Conservation (phyloP, 257 asterid genomes). For the Misopates orontium region DNA sequence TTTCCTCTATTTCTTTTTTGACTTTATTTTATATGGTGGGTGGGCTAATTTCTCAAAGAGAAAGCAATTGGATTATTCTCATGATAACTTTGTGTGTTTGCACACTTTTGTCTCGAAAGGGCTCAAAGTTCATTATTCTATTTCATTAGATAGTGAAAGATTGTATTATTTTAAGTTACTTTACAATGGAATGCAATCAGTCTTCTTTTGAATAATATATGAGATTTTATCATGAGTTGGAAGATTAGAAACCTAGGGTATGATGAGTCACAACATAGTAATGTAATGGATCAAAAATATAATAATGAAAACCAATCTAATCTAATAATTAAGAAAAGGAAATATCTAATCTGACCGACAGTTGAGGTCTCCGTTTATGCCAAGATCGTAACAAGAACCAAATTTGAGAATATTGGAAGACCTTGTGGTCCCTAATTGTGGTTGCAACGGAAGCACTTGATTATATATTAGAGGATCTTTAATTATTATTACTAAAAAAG, state of each 20-base stretch:
- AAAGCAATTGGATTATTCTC: conserved; percentile 23
- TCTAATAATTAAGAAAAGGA: too few relatives aligned
- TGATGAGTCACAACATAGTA: conserved; percentile 27
- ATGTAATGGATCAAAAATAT: conserved; percentile 18
- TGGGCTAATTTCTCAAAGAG: conserved; percentile 24
- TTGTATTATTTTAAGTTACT: conserved; percentile 2
- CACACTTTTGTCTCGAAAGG: conserved; percentile 33
- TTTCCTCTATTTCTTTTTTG: background rate
- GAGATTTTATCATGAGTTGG: conserved; percentile 27
- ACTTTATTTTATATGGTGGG: conserved; percentile 15
- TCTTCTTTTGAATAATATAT: conserved; percentile 15
- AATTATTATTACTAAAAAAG: background rate
- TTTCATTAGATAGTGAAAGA: conserved; percentile 15
- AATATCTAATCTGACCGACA: conserved; percentile 41
- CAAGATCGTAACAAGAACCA: conserved; percentile 18
- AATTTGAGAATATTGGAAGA: background rate
- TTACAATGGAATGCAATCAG: conserved; percentile 25
- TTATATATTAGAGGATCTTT: conserved; percentile 15
- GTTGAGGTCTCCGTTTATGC: conserved; percentile 10
- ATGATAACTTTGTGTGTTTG: conserved; percentile 20
- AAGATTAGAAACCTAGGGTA: conserved; percentile 27
- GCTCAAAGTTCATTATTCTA: conserved; percentile 25
- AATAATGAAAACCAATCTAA: conserved; percentile 25
- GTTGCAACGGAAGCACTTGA: conserved; percentile 23
- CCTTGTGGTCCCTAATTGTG: conserved; percentile 32